Conservation (phyloP, 805 yeast species). For the Candida suzukii region DNA sequence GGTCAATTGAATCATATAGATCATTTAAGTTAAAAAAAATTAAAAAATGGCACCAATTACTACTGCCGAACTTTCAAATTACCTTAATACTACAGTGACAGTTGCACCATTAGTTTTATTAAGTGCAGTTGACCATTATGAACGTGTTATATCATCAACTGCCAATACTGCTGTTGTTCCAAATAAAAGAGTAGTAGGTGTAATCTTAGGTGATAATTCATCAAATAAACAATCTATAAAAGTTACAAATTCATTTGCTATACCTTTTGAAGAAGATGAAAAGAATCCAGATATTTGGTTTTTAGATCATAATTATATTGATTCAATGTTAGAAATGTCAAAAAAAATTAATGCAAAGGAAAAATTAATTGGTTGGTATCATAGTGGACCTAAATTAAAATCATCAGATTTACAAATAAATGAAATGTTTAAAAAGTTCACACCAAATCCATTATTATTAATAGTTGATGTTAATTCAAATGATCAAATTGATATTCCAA, state of each 20-base stretch:
- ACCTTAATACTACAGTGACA: constrained; percentile 51
- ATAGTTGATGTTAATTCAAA: constrained; percentile 88
- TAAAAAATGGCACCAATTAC: constrained; percentile 1
- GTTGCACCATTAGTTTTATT: constrained; percentile 94
- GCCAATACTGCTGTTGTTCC: constrained; percentile 2
- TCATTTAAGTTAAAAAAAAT: no score
- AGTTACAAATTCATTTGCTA: constrained; percentile 90
- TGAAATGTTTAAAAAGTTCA: constrained; percentile 79
- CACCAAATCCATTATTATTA: constrained; percentile 72
- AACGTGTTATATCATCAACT: constrained; percentile 54
- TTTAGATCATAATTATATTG: constrained; percentile 92
- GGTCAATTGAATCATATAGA: background rate
- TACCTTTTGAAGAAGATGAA: constrained; percentile 97
- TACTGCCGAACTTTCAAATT: constrained; percentile 1
- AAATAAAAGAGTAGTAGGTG: constrained; percentile 88
- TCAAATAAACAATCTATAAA: constrained; percentile 42
- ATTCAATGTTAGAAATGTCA: constrained; percentile 96
- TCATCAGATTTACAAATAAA: constrained; percentile 87
- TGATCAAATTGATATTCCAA: constrained; percentile 79
- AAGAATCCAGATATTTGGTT: constrained; percentile 92
- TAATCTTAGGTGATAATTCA: constrained; percentile 75
- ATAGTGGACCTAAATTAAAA: constrained; percentile 89
- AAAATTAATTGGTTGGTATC: constrained; percentile 97
- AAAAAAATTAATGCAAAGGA: constrained; percentile 97
- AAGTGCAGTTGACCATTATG: constrained; percentile 93